Percentiles rank a stretch among this genome's conserved stretches.
Conservation (phyloP, 1,284 basidiomycete species). For the Xerocomus minutiporus region DNA sequence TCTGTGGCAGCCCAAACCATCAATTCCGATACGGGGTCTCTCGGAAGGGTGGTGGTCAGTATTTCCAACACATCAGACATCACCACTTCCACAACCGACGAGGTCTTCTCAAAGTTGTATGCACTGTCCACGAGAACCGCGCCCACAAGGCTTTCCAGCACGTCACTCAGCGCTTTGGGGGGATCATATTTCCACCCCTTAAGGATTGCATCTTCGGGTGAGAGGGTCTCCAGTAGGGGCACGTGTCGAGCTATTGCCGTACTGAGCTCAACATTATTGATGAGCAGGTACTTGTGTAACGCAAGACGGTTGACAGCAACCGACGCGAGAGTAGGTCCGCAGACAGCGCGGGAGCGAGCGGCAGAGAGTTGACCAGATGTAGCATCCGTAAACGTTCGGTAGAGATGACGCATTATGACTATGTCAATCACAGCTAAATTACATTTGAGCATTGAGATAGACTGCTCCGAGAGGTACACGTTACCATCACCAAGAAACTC, state of each 20-base stretch:
- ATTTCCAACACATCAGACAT: conserved; percentile 60
- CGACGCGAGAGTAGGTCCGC: conserved; percentile 65
- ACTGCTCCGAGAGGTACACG: conserved; percentile 16
- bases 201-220: conserved; percentile 57
- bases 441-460: conserved; percentile 11
- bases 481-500: conserved; percentile 84
- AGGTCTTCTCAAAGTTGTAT: conserved; percentile 64
- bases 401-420: conserved; percentile 70
- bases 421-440: conserved; percentile 68
- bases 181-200: conserved; percentile 78
- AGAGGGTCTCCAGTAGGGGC: conserved; percentile 51
- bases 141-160: conserved; percentile 79
- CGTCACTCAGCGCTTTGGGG: conserved; percentile 74
- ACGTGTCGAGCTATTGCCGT: conserved; percentile 58
- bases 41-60: conserved; percentile 53
- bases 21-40: conserved; percentile 65
- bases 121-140: conserved; percentile 78
- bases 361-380: conserved; percentile 72
- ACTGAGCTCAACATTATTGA: conserved; percentile 66
- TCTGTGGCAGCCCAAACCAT: conserved; percentile 55
- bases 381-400: conserved; percentile 59
- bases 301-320: conserved; percentile 60
- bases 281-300: conserved; percentile 67
- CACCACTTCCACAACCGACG: conserved; percentile 51
- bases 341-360: conserved; percentile 69